Conservation (phyloP, 306 rosid species). For the Quercus rubra region DNA sequence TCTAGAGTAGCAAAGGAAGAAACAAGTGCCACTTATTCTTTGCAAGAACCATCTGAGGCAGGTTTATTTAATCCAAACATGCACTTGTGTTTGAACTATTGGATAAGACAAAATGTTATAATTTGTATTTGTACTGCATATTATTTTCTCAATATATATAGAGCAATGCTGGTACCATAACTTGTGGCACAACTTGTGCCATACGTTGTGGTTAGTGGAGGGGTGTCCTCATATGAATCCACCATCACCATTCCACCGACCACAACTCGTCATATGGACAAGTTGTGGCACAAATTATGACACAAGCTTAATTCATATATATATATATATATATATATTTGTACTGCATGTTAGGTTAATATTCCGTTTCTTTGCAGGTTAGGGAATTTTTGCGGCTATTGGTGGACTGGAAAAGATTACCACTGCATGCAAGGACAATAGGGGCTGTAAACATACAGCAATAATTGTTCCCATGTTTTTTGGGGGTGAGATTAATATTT, state of each 20-base stretch:
- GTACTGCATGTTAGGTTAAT: background rate
- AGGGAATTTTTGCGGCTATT: constrained; percentile 71
- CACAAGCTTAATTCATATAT: no score
- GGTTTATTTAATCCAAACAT: background rate
- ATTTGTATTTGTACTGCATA: background rate
- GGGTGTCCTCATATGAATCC: no score
- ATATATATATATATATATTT: no score
- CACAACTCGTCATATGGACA: no score
- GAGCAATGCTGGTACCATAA: no score
- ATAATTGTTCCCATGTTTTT: background rate
- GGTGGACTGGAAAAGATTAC: constrained; percentile 66
- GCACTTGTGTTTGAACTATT: background rate
- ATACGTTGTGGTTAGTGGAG: no score
- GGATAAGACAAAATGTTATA: background rate
- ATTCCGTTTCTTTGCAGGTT: constrained; percentile 38
- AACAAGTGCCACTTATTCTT: constrained; percentile 75
- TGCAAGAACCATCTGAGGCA: constrained; percentile 92
- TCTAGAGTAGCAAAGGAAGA: constrained; percentile 81
- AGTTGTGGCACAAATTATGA: no score
- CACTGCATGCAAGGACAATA: constrained; percentile 19
- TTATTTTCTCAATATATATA: no score
- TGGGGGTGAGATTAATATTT: background rate
- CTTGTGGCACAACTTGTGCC: no score
- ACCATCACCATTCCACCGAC: no score
- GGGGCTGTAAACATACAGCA: background rate